Evolutionary conservation across 805 yeast genomes (phyloP), one percentile per base, ranked within the genome.

Genomic region (Lipomyces starkeyi): DNA sequence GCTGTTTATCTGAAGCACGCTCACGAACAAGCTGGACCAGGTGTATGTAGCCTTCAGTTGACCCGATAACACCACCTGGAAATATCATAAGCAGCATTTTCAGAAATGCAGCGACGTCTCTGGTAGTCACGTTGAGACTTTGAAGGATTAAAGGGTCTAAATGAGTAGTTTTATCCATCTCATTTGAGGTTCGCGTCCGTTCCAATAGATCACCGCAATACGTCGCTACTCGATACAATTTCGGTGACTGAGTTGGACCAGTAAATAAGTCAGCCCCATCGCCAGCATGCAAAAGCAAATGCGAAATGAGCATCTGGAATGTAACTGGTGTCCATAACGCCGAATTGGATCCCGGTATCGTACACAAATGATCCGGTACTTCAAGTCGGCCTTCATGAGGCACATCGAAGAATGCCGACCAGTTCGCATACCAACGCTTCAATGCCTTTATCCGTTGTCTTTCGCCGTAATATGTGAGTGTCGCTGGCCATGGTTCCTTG

Each of bases 271-370:
- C 13, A 53, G 32, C 56, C 32, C 56, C 32, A 53, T 37, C 43
- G 17, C 43, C 43, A 37, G 43, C 56, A 53, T 53, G 56, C 32
- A 53, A 17, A 53, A 53, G 32, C 20, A 53, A 25, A 27, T 53
- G 32, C 32, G 56, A 53, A 27, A 53, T 25, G 32, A 53, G 56
- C 32, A 17, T 53, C 32, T 53, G 56, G 32, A 53, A 13, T 25
- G 14, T 53, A 27, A 53, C 17, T 27, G 56, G 56, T 11, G 32
- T 53, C 56, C 56, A 53, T 5, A 53, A 27, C 56, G 56, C 56
- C 14, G 27, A 25, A 17, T 14, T 53, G 32, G 32, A 25, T 53
- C 17, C 56, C 17, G 32, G 32, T 5, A 14, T 7, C 6, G 56
- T 3, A 14, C 32, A 13, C 32, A 53, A 25, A 25, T 25, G 27